Conservation (phyloP, 352 stramenopile species). For the Pythium rhizo-oryzae region DNA sequence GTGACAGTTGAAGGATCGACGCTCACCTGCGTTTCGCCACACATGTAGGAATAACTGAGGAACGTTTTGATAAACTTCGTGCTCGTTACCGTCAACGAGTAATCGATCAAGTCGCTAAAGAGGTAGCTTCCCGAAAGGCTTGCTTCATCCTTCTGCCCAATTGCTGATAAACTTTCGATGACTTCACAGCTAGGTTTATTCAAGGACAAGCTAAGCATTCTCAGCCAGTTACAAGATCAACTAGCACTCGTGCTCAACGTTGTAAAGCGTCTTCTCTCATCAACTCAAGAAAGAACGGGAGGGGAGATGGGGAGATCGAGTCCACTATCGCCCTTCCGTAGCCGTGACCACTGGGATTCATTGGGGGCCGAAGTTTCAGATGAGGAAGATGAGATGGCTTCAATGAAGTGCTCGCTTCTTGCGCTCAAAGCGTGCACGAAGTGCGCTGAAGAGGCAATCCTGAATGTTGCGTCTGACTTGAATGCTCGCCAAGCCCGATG, state of each 20-base stretch:
- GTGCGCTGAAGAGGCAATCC: constrained; percentile 27
- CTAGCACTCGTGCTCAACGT: constrained; percentile 38
- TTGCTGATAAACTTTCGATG: neutral
- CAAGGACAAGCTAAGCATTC: constrained; percentile 60
- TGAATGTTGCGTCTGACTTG: constrained; percentile 28
- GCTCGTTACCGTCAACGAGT: constrained; percentile 52
- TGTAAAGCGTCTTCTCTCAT: constrained; percentile 40
- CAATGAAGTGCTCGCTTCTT: constrained; percentile 16
- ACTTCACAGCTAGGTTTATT: constrained; percentile 39
- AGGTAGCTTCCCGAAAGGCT: constrained; percentile 27
- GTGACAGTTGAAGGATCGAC: neutral
- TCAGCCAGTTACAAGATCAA: constrained; percentile 58
- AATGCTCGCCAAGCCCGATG: constrained; percentile 63
- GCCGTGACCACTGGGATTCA: neutral
- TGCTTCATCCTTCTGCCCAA: neutral
- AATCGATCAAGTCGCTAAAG: constrained; percentile 54
- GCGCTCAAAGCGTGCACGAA: constrained; percentile 30
- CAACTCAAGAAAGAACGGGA: neutral
- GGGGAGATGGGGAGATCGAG: neutral
- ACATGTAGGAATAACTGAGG: constrained; percentile 56
- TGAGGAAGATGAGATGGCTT: constrained; percentile 29
- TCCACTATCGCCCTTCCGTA: neutral
- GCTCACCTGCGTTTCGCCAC: neutral
- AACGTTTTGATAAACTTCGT: constrained; percentile 67
- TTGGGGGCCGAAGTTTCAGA: constrained; percentile 18